Evolutionary conservation across 768 basidiomycete genomes (phyloP), one percentile per base, ranked within the genome.

Genomic region (Russula lepida): DNA sequence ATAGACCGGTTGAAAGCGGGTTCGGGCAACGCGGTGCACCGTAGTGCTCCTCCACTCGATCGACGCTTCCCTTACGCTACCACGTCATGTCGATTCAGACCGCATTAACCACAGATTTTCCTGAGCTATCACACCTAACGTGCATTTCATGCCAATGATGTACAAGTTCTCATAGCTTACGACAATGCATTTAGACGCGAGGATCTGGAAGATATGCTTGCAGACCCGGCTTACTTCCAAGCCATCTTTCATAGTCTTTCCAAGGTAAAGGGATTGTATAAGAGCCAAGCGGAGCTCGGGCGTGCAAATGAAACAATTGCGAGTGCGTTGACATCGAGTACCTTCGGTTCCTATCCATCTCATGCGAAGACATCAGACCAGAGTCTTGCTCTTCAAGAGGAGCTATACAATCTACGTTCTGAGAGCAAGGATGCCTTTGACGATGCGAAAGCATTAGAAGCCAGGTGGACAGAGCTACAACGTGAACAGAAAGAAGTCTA

Each of bases 361-460:
- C 49, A 62, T 30, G 56, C 44, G 46, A 17, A 13, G 28, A 30
- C 32, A 32, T 19, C 59, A 97, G 93, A 80, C 64, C 81, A 82
- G 66, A 95, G 92, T 70, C 74, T 92, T 46, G 77, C 83, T 11
- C 74, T 92, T 13, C 87, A 94, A 70, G 86, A 92, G 43, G 77
- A 76, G 11, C 75, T 98, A 23, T 89, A 91, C 68, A 76, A 79
- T 46, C 74, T 98, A 43, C 78, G 95, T 35, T 77, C 85, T 2
- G 88, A 92, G 63, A 95, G 95, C 0, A 82, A 94, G 67, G 86
- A 85, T 23, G 85, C 90, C 0, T 98, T 95, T 67, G 86, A 92
- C 66, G 83, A 95, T 63, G 92, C 95, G 2, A 89, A 91, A 70
- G 71, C 78, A 19, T 74, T 95, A 27, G 92, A 97, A 73, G 76